phyloP scores from a whole-genome alignment of 1,139 yeast genomes.

The Taiozyma sp. region DNA sequence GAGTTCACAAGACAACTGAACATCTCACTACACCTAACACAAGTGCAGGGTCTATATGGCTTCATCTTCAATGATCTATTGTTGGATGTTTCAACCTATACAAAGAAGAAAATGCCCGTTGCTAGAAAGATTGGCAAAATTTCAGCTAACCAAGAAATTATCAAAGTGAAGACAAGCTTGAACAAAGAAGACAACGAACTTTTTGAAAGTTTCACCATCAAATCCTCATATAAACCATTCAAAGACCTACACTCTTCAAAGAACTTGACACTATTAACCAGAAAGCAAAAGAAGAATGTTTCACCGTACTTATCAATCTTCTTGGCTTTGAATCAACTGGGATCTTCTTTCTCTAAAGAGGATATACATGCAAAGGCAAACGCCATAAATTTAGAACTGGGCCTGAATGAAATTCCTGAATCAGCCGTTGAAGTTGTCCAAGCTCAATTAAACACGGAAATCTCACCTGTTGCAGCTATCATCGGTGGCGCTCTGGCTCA shows the following conservation, averaged over 20 bases:
- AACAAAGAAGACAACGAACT: slow-evolving; percentile 33
- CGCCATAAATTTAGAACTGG: slow-evolving; percentile 29
- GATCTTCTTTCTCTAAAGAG: slow-evolving; percentile 1
- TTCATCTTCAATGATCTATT: slow-evolving; percentile 77
- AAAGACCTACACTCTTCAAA: slow-evolving; percentile 33
- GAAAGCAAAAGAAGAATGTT: slow-evolving; percentile 16
- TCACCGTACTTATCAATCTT: slow-evolving; percentile 20
- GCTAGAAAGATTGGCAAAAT: slow-evolving; percentile 46
- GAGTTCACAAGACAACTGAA: slow-evolving; percentile 46
- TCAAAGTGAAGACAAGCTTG: slow-evolving; percentile 35
- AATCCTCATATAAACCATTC: slow-evolving; percentile 47
- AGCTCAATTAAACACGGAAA: slow-evolving; percentile 59
- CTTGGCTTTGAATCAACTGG: slow-evolving; percentile 16
- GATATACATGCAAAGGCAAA: slow-evolving; percentile 25
- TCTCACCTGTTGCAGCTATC: slow-evolving; percentile 83
- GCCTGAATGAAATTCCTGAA: slow-evolving; percentile 26
- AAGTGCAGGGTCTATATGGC: slow-evolving; percentile 79
- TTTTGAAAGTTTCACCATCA: slow-evolving; percentile 50
- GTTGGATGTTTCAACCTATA: slow-evolving; percentile 45
- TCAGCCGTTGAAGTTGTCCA: slow-evolving; percentile 35
- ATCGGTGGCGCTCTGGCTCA: slow-evolving; percentile 90
- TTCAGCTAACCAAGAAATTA: slow-evolving; percentile 44
- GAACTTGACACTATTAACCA: slow-evolving; percentile 13
- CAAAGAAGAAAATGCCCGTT: slow-evolving; percentile 44
- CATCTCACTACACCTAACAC: slow-evolving; percentile 67